A percentile compares a stretch with the other conserved stretches of the same genome.
phyloP scores from a whole-genome alignment of 352 stramenopile species.

The Pythium aphanidermatum region DNA sequence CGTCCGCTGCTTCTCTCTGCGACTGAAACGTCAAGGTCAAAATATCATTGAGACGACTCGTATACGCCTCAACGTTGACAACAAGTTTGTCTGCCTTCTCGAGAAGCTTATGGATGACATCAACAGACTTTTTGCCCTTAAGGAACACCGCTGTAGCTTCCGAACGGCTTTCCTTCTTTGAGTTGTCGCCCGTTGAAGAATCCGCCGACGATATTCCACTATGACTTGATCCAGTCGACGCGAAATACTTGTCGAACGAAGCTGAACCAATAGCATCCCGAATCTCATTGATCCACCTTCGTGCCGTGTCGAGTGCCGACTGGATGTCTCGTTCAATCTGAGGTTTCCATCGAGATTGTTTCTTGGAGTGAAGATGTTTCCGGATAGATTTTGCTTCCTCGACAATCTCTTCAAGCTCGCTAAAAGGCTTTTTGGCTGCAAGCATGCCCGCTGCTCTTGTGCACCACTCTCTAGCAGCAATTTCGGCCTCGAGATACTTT shows the following conservation, averaged over 20 bases:
- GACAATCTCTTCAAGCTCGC: slow-evolving; percentile 52
- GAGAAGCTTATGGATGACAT: slow-evolving; percentile 55
- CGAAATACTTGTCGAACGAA: slow-evolving; percentile 63
- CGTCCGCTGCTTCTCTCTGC: slow-evolving; percentile 40
- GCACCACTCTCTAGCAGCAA: slow-evolving; percentile 75
- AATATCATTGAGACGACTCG: slow-evolving; percentile 47
- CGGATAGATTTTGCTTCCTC: slow-evolving; percentile 69
- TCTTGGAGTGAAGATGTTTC: slow-evolving; percentile 61
- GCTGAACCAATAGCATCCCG: slow-evolving; percentile 54
- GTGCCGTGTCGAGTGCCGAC: slow-evolving; percentile 51
- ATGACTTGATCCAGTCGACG: slow-evolving; percentile 9
- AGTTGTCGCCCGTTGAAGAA: not conserved
- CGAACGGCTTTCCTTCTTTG: not conserved
- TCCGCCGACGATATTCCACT: not conserved
- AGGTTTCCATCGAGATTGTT: slow-evolving; percentile 78
- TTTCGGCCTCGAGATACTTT: slow-evolving; percentile 69
- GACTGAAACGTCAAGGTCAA: slow-evolving; percentile 38
- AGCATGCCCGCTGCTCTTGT: slow-evolving; percentile 46
- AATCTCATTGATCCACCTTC: slow-evolving; percentile 72
- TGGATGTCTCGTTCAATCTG: slow-evolving; percentile 78
- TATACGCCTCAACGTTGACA: slow-evolving; percentile 66
- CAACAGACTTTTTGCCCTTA: slow-evolving; percentile 63
- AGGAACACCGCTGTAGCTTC: slow-evolving; percentile 16
- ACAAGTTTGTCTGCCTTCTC: slow-evolving; percentile 53
- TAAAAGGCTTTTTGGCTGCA: slow-evolving; percentile 47